phyloP scores from a whole-genome alignment of 768 basidiomycete species.

The Cystofilobasidium capitatum region DNA sequence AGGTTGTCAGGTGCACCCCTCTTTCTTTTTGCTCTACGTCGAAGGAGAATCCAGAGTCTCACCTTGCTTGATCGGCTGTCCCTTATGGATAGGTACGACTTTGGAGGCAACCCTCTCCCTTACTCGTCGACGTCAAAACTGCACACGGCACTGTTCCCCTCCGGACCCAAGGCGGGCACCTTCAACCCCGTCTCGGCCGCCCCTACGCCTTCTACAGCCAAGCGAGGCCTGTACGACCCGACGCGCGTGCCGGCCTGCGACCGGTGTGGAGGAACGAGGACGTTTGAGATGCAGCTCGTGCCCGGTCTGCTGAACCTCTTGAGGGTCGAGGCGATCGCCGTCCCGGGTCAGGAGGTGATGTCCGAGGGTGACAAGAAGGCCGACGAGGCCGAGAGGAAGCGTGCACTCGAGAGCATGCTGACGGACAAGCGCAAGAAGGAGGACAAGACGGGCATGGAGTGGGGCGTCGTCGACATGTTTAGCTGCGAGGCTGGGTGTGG shows the following conservation, averaged over 20 bases:
- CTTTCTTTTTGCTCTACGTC: neutral
- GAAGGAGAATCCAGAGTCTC: neutral
- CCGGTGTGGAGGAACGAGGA: constrained; percentile 54
- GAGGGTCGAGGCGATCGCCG: constrained; percentile 34
- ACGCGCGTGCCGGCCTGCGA: constrained; percentile 55
- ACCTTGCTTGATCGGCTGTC: neutral
- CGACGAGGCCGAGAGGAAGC: constrained; percentile 36
- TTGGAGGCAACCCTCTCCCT: constrained; percentile 72
- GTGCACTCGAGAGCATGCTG: constrained; percentile 47
- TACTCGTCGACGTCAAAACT: constrained; percentile 63
- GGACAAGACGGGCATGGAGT: constrained; percentile 68
- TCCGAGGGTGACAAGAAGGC: too few species aligned
- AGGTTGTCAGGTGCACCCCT: constrained; percentile 68
- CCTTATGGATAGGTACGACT: constrained; percentile 58
- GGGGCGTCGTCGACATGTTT: constrained; percentile 86
- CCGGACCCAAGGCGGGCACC: constrained; percentile 41
- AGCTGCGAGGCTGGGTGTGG: constrained; percentile 73
- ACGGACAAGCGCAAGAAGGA: constrained; percentile 38
- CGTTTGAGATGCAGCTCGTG: constrained; percentile 91
- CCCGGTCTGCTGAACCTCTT: constrained; percentile 82
- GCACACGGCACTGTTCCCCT: constrained; percentile 65
- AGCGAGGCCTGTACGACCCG: constrained; percentile 45
- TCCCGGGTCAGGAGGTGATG: neutral
- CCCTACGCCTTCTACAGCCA: constrained; percentile 33
- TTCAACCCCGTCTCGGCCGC: constrained; percentile 48